Conservation (phyloP, 306 rosid genomes). For the Biancaea sappan region DNA sequence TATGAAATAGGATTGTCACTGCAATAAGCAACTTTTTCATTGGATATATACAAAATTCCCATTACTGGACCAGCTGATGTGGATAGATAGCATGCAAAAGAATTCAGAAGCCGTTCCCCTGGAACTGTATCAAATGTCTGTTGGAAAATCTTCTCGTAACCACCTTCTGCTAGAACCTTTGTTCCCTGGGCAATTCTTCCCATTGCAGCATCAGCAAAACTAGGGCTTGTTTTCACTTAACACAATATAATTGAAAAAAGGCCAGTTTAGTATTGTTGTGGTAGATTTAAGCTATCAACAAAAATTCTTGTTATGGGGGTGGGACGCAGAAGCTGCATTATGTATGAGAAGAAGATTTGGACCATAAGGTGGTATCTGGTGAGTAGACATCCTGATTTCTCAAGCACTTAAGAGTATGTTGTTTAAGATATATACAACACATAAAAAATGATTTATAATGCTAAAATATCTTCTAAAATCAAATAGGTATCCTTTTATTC, state of each 20-base stretch:
- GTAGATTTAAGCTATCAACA: slow-evolving; percentile 3
- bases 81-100: slow-evolving; percentile 24
- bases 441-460: background rate
- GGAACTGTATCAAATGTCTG: slow-evolving; percentile 18
- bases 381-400: background rate
- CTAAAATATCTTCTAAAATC: background rate
- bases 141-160: slow-evolving; percentile 36
- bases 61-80: slow-evolving; percentile 26
- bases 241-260: slow-evolving; percentile 6
- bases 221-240: slow-evolving; percentile 72
- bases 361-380: background rate
- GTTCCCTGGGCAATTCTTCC: slow-evolving; percentile 68
- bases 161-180: slow-evolving; percentile 42
- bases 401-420: background rate
- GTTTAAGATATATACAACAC: background rate
- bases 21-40: slow-evolving; percentile 1
- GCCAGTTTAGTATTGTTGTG: slow-evolving; percentile 14
- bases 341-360: background rate
- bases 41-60: slow-evolving; percentile 24
- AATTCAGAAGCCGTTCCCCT: slow-evolving; percentile 7
- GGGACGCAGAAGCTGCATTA: background rate
- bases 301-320: too few relatives aligned
- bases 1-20: slow-evolving; percentile 23
- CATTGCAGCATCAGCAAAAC: slow-evolving; percentile 75
- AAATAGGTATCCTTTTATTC: background rate